phyloP scores from a whole-genome alignment of 1,139 yeast genomes.

The Neolecta irregularis region DNA sequence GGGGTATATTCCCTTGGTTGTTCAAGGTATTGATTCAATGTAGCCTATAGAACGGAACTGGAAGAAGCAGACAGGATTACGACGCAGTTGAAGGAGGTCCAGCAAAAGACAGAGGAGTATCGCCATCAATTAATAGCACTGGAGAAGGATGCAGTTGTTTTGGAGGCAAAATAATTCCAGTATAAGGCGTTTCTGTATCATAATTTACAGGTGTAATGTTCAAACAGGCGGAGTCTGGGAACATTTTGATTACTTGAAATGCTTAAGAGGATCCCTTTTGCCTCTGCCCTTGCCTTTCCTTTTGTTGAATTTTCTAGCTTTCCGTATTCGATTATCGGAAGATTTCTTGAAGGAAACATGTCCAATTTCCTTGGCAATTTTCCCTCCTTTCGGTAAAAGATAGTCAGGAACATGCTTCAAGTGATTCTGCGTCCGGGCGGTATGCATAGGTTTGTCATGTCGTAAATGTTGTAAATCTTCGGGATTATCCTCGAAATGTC shows the following conservation, averaged over 20 bases:
- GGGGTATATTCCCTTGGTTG: background rate
- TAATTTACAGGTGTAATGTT: background rate
- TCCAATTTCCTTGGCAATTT: conserved; percentile 41
- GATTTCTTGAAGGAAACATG: conserved; percentile 63
- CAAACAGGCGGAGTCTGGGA: background rate
- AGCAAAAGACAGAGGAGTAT: conserved; percentile 3
- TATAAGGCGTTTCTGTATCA: background rate
- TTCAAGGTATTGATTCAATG: background rate
- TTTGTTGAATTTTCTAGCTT: conserved; percentile 28
- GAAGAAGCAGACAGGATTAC: conserved; percentile 8
- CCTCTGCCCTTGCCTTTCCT: conserved; percentile 22
- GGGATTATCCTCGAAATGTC: conserved; percentile 97
- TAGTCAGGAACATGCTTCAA: conserved; percentile 87
- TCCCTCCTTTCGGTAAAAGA: conserved; percentile 66
- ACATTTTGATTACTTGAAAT: conserved; percentile 27
- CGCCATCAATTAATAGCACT: conserved; percentile 2
- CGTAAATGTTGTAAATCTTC: conserved; percentile 77
- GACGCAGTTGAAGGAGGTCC: conserved; percentile 6
- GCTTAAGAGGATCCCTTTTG: conserved; percentile 59
- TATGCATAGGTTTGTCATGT: conserved; percentile 52
- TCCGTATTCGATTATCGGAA: conserved; percentile 31
- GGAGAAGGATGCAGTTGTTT: background rate
- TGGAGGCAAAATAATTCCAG: background rate
- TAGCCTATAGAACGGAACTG: conserved; percentile 4
- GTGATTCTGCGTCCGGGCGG: conserved; percentile 69